phyloP scores from a whole-genome alignment of 371 early-diverging fungal species.

The Rhizopus stolonifer region DNA sequence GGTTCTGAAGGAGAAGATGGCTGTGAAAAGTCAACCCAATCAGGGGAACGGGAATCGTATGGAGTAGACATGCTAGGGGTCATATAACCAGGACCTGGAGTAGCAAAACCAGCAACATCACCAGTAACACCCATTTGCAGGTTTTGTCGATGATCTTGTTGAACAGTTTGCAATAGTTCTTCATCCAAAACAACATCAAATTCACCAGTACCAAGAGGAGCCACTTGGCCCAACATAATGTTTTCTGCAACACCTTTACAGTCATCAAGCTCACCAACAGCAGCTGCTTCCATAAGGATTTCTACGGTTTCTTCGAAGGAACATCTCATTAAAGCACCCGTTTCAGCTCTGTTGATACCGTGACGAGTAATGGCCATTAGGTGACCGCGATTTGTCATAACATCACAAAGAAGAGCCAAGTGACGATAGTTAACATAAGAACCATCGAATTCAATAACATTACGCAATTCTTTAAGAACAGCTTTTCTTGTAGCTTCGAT shows the following conservation, averaged over 20 bases:
- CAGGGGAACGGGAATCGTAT: slow-evolving; percentile 57
- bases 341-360: slow-evolving; percentile 97
- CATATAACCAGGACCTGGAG: slow-evolving; percentile 56
- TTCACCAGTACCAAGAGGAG: slow-evolving; percentile 97
- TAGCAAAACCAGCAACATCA: slow-evolving; percentile 45
- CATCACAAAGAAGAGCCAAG: slow-evolving; percentile 94
- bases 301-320: slow-evolving; percentile 99
- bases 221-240: slow-evolving; percentile 98
- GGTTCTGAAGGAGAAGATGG: slow-evolving; percentile 63
- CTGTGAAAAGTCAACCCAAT: slow-evolving; percentile 59
- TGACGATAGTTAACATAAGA: slow-evolving; percentile 99
- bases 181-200: slow-evolving; percentile 93
- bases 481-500: slow-evolving; percentile 97
- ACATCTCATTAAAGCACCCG: slow-evolving; percentile 96
- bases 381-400: slow-evolving; percentile 97
- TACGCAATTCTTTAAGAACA: slow-evolving; percentile 90
- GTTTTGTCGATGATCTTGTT: slow-evolving; percentile 41
- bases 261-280: slow-evolving; percentile 90
- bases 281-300: slow-evolving; percentile 97
- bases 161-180: slow-evolving; percentile 75
- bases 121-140: slow-evolving; percentile 43
- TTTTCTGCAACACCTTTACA: slow-evolving; percentile 98
- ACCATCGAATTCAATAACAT: slow-evolving; percentile 97
- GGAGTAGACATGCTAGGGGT: slow-evolving; percentile 57
- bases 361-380: slow-evolving; percentile 99